Conservation (phyloP, 2,329 filamentous ascomycete genomes). For the Huntiella bhutanensis region DNA sequence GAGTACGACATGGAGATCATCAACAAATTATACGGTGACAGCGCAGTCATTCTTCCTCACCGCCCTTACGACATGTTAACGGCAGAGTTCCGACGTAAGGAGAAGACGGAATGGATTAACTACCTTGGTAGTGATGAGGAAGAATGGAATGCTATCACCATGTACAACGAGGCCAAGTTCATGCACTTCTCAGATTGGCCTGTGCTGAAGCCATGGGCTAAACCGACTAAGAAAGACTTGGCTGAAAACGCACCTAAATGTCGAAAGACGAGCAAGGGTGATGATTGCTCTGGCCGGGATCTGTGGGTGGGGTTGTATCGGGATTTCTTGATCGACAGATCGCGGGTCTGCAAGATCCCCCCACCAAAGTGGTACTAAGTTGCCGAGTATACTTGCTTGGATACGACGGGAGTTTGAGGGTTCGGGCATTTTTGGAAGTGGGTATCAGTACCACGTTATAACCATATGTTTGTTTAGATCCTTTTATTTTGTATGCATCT, state of each 20-base stretch:
- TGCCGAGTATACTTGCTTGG: neutral
- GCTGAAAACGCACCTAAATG: slow-evolving; percentile 12
- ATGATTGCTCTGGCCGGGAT: slow-evolving; percentile 16
- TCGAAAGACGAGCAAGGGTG: slow-evolving; percentile 31
- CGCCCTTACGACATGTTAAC: slow-evolving; percentile 41
- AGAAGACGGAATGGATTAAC: slow-evolving; percentile 25
- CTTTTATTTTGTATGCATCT: neutral
- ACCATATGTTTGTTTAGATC: neutral
- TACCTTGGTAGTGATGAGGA: slow-evolving; percentile 24
- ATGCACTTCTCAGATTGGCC: slow-evolving; percentile 59
- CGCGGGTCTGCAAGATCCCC: slow-evolving; percentile 1
- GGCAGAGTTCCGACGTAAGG: slow-evolving; percentile 33
- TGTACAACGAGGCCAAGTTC: slow-evolving; percentile 41
- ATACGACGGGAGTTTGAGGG: too few relatives aligned
- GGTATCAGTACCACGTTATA: too few relatives aligned
- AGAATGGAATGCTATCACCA: slow-evolving; percentile 34
- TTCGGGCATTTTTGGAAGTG: too few relatives aligned
- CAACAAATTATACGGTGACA: slow-evolving; percentile 39
- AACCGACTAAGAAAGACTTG: slow-evolving; percentile 7
- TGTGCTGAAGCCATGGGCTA: slow-evolving; percentile 38
- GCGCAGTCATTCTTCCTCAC: slow-evolving; percentile 42
- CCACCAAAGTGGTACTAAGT: neutral
- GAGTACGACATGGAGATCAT: slow-evolving; percentile 49
- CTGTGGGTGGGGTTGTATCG: slow-evolving; percentile 25
- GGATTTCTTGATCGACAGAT: slow-evolving; percentile 20